phyloP scores from a whole-genome alignment of 768 basidiomycete species.

The Termitomyces sp. region DNA sequence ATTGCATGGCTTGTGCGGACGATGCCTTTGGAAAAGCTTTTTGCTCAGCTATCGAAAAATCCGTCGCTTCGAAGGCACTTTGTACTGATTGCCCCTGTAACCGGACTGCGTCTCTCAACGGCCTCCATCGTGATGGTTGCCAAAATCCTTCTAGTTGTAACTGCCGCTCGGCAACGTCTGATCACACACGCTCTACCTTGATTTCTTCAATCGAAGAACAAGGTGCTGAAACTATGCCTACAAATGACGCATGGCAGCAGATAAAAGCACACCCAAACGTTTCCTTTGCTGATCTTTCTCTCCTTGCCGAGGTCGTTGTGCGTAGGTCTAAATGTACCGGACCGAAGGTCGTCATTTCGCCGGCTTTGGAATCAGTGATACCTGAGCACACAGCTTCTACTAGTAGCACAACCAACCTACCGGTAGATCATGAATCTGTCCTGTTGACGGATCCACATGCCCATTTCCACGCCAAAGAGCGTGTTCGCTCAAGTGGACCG shows the following conservation, averaged over 20 bases:
- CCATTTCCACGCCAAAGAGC: constrained; percentile 41
- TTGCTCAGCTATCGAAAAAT: constrained; percentile 67
- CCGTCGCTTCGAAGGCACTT: constrained; percentile 43
- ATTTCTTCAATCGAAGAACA: constrained; percentile 4
- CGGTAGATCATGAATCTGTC: constrained; percentile 24
- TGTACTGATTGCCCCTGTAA: constrained; percentile 53
- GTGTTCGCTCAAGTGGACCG: constrained; percentile 14
- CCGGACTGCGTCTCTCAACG: neutral
- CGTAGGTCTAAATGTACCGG: constrained; percentile 75
- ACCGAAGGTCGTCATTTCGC: constrained; percentile 55
- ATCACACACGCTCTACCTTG: neutral
- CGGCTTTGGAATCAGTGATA: constrained; percentile 40
- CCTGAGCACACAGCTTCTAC: constrained; percentile 37
- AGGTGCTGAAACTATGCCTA: constrained; percentile 58
- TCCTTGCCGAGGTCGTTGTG: constrained; percentile 87
- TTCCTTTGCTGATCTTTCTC: constrained; percentile 72
- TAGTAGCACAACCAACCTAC: neutral
- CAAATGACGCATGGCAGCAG: constrained; percentile 78
- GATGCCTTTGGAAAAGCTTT: constrained; percentile 87
- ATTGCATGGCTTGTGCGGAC: constrained; percentile 80
- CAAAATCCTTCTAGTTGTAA: constrained; percentile 17
- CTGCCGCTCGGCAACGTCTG: constrained; percentile 14
- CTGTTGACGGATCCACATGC: constrained; percentile 50
- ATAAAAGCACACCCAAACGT: constrained; percentile 88
- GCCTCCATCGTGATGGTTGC: constrained; percentile 14